Conservation (phyloP, 2,329 filamentous ascomycete genomes). For the Alternaria tenuissima region DNA sequence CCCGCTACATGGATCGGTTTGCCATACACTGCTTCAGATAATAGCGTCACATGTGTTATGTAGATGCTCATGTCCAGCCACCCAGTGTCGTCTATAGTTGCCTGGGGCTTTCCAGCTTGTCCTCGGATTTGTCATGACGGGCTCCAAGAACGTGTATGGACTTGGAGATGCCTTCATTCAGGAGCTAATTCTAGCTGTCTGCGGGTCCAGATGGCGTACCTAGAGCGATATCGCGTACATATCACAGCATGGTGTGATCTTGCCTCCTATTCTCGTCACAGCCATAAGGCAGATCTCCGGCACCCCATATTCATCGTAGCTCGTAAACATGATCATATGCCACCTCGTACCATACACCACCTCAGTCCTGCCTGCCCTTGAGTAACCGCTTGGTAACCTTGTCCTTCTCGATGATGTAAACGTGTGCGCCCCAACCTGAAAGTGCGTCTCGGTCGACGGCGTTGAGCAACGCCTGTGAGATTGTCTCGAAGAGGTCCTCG, state of each 20-base stretch:
- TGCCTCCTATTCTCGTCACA: constrained; percentile 20
- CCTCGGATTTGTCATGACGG: neutral
- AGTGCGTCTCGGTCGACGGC: constrained; percentile 96
- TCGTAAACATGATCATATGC: constrained; percentile 21
- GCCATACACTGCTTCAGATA: neutral
- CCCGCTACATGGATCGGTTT: neutral
- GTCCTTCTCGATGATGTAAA: constrained; percentile 99
- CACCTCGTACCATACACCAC: constrained; percentile 19
- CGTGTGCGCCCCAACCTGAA: constrained; percentile 97
- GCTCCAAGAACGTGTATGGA: constrained; percentile 8
- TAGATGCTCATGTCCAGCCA: neutral
- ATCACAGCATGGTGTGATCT: neutral
- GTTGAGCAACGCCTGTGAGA: constrained; percentile 94
- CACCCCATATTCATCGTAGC: constrained; percentile 17
- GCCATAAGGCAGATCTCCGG: constrained; percentile 6
- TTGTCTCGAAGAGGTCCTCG: constrained; percentile 97
- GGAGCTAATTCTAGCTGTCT: constrained; percentile 1
- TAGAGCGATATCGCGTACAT: neutral
- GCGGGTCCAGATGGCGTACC: neutral
- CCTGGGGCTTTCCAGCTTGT: neutral
- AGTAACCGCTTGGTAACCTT: constrained; percentile 99
- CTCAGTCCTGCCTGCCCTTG: constrained; percentile 90
- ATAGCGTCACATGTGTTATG: neutral
- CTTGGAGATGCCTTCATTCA: constrained; percentile 25
- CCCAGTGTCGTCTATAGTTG: neutral